phyloP scores from a whole-genome alignment of 192 early-diverging fungal species.

The Rhizophagus sp. region DNA sequence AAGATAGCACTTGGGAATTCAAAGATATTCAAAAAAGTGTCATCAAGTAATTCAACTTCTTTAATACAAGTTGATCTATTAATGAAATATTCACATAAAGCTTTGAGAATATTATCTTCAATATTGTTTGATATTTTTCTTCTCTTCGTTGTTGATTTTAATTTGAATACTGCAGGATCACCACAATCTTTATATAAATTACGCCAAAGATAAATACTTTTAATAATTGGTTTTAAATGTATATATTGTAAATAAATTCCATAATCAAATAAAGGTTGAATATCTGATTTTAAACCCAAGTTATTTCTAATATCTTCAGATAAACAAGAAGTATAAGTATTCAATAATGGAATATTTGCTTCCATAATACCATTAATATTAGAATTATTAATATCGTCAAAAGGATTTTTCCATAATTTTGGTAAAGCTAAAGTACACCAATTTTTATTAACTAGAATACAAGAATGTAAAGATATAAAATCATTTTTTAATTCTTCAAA shows the following conservation, averaged over 20 bases:
- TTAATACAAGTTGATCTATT: neutral
- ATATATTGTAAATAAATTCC: neutral
- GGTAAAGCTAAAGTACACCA: slow-evolving; percentile 1
- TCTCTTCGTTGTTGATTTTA: neutral
- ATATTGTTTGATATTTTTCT: neutral
- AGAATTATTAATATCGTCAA: neutral
- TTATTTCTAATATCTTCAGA: neutral
- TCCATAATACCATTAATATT: neutral
- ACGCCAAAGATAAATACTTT: neutral
- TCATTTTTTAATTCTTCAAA: neutral
- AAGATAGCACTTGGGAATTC: neutral
- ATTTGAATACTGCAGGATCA: neutral
- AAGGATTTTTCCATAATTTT: neutral
- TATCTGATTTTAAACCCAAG: neutral
- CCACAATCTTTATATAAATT: neutral
- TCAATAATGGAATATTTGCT: neutral
- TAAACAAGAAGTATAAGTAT: neutral
- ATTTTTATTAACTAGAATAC: neutral
- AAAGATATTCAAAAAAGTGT: neutral
- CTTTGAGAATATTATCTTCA: neutral
- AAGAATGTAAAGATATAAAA: neutral
- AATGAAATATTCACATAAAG: neutral
- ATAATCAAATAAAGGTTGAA: neutral
- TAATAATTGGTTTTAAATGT: neutral
- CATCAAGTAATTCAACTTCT: neutral